Evolutionary conservation across 1,139 yeast species (phyloP), one percentile per base, ranked within the genome.

Genomic region (Geotrichum carabidarum): DNA sequence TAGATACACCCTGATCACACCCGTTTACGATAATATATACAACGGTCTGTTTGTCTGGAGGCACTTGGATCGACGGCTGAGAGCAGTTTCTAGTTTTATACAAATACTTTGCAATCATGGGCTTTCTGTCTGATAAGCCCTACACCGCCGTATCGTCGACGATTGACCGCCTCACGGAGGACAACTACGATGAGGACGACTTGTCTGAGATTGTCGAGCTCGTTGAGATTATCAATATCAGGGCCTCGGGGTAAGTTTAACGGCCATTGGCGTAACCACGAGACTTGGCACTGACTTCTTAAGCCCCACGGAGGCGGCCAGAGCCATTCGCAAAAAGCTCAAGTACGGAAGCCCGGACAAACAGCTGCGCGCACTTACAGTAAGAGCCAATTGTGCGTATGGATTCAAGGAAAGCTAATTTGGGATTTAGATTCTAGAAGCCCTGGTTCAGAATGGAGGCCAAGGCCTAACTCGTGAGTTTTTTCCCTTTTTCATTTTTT

Each of bases 301-400:
- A 17, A 67, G 94, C 0, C 81, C 89, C 1, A 72, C 76, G 9
- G 98, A 91, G 69, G 94, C 95, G 1, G 97, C 97, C 0, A 76
- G 98, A 52, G 95, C 96, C 0, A 74, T 93, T 40, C 78, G 99
- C 53, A 93, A 93, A 74, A 82, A 84, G 66, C 74, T 93, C 67
- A 93, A 93, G 71, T 86, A 93, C 67, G 98, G 98, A n/a, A 63
- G 74, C 1, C 67, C 71, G 1, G 74, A 74, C 34, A 83, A 82
- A 59, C 93, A 86, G 65, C 61, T 78, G 52, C 77, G 86, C 53
- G 87, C 95, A 0, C 71, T 91, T 60, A 79, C 79, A 17, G 65
- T 65, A 60, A 35, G 68, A 50, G n/a, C 18, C 7, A 17, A 3
- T 11, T 37, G 15, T 37, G 40, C 18, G 40, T 11, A 17, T n/a